A percentile compares a stretch with the other conserved stretches of the same genome.
Evolutionary conservation across 1,139 yeast species (phyloP).

Genomic region (Meyerozyma athensensis): DNA sequence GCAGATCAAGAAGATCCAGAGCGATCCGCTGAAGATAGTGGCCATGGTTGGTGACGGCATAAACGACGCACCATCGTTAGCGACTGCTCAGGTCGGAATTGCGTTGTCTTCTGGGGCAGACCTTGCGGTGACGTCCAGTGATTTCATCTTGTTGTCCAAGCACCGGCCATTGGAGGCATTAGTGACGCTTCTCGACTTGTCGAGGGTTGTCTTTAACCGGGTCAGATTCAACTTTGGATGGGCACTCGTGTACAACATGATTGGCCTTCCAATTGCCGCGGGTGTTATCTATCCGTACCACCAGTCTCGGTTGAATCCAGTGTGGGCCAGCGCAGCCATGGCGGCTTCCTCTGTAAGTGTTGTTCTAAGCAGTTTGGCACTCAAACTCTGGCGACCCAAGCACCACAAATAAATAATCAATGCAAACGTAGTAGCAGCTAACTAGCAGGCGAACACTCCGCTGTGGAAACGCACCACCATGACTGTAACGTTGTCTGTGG

Average conservation of each 20-base stretch:
- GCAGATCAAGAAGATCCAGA: slow-evolving; percentile 51
- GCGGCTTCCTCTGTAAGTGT: slow-evolving; percentile 59
- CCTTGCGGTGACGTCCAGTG: slow-evolving; percentile 54
- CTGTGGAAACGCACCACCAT: slow-evolving; percentile 72
- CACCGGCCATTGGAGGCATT: slow-evolving; percentile 44
- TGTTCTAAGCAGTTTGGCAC: slow-evolving; percentile 50
- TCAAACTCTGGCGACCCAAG: slow-evolving; percentile 43
- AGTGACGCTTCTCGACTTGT: slow-evolving; percentile 42
- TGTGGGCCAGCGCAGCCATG: slow-evolving; percentile 68
- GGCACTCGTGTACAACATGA: slow-evolving; percentile 49
- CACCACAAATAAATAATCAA: slow-evolving; percentile 12
- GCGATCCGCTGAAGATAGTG: slow-evolving; percentile 28
- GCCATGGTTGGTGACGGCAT: slow-evolving; percentile 67
- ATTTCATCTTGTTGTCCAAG: slow-evolving; percentile 48
- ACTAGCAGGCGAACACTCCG: slow-evolving; percentile 27
- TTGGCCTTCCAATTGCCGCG: slow-evolving; percentile 61
- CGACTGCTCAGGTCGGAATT: slow-evolving; percentile 56
- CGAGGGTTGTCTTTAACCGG: slow-evolving; percentile 22
- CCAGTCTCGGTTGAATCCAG: slow-evolving; percentile 51
- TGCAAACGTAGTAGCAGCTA: not conserved
- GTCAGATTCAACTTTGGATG: slow-evolving; percentile 50
- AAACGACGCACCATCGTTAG: slow-evolving; percentile 60
- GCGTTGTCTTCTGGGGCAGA: slow-evolving; percentile 59
- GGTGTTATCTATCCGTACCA: slow-evolving; percentile 56
- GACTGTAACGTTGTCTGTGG: slow-evolving; percentile 90